Evolutionary conservation across 345 rosid genomes (phyloP), one percentile per base, ranked within the genome.

Genomic region (Dimocarpus longan): DNA sequence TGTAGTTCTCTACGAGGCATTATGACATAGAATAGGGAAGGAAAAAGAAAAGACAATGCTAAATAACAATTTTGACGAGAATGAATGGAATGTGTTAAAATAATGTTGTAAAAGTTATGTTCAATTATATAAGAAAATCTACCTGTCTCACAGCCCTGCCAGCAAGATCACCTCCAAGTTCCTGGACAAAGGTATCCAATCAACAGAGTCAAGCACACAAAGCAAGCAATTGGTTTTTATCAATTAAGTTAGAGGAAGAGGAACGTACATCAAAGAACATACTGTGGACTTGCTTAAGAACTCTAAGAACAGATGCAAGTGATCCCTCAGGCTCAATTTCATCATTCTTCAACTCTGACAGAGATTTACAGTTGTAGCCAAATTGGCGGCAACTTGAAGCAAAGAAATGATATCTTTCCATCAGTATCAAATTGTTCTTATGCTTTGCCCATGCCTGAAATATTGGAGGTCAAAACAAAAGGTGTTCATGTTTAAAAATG

Each of bases 371-470:
- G 11, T 73, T 76, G 83, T 81, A 91, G 70, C 92, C 95, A 80
- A 88, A 46, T 11, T 95, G 99, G n/a, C 42, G 90, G 86, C 99
- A 92, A 80, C 98, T 95, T 46, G 97, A 95, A 71, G 94, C 91
- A 40, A 95, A 95, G 82, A 87, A 95, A 76, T 94, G 98, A 70
- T 94, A 94, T 85, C 99, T 88, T 83, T 94, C 97, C 91, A 94
- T 94, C 84, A 90, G 75, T 52, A 96, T 90, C 90, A 96, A 68
- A 84, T 96, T 96, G 71, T 93, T 97, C 79, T 82, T 93, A 71
- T 94, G 97, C 82, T 87, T 90, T 11, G 80, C 81, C 99, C 95
- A 95, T 15, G 98, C 95, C 98, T 91, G 70, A 8, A 70, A 73
- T 70, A 79, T 50, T 75, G 74, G 26, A 54, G 3, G 62, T 40